Base-by-base conservation (phyloP, 164 flowering plant species). In the Chimonanthus praecox region DNA sequence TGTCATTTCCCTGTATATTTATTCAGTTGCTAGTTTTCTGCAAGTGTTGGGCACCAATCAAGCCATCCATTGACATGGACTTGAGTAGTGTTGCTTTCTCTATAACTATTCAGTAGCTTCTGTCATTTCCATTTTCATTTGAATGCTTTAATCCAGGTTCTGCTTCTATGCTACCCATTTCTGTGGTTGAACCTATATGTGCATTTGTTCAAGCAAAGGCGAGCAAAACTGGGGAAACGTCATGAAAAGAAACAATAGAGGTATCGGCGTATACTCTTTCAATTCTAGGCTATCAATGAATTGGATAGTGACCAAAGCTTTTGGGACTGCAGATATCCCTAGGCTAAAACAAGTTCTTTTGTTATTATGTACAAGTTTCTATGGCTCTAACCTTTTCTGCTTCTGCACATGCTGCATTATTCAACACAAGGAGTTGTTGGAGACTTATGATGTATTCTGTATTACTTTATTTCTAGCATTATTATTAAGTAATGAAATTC, bases 171-270 rank as follows among this genome's bases (percentile, higher is more conserved):
- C 74, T 94, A 94, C 75, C 98, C 97, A 13, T 85, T 94, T 74
- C 76, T 89, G 74, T 87, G 92, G 86, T 70, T 91, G 80, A 91
- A 89, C 75, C 88, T 94, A 64, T 94, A 92, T 87, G 79, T 90
- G 72, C 88, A 91, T 75, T 72, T 94, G 72, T 87, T 92, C 72
- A 88, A 85, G 85, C 97, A 94, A 78, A 80, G 97, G 13, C 77
- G 79, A 50, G 84, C 91, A 20, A 94, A 91, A 74, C 79, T 92
- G 79, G 79, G 87, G 7, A 88, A 83, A 67, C 83, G 7, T 9
- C 75, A 73, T 20, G 79, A 65, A 61, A 83, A 84, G 81, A 85
- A 80, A 80, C 64, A 72, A 54, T 86, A 79, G 83, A 77, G 78
- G 75, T 65, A 8, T 54, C 16, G 16, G 60, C 11, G 2, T 54